Percentiles rank a stretch among this genome's conserved stretches.
phyloP scores from a whole-genome alignment of 305 asterid species.

The Fraxinus ornus region DNA sequence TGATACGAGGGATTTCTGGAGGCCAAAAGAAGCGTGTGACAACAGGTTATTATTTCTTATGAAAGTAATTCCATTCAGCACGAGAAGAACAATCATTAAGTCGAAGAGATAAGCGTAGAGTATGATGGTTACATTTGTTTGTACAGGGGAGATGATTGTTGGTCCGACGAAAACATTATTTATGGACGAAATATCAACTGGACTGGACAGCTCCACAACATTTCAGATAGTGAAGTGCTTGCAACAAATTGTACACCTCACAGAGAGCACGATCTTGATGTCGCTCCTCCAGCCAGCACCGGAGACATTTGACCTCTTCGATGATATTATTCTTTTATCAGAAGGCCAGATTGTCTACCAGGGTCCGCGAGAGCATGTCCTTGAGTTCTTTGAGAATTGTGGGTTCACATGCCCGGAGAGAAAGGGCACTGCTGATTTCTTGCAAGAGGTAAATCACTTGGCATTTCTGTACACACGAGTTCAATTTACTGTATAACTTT shows the following conservation, averaged over 20 bases:
- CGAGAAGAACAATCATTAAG: background rate
- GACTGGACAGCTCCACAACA: slow-evolving; percentile 75
- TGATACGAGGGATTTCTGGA: slow-evolving; percentile 94
- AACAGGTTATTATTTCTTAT: slow-evolving; percentile 47
- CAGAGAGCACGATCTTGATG: slow-evolving; percentile 66
- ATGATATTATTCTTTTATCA: slow-evolving; percentile 55
- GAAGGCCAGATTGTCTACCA: slow-evolving; percentile 65
- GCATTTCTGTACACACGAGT: background rate
- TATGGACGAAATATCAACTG: slow-evolving; percentile 76
- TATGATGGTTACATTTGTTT: background rate
- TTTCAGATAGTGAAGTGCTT: slow-evolving; percentile 64
- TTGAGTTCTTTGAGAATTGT: slow-evolving; percentile 58
- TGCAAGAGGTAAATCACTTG: slow-evolving; percentile 54
- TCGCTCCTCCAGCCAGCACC: slow-evolving; percentile 81
- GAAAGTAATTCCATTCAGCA: background rate
- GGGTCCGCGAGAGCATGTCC: slow-evolving; percentile 55
- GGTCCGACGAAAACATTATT: slow-evolving; percentile 62
- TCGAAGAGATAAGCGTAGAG: background rate
- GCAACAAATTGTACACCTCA: slow-evolving; percentile 63
- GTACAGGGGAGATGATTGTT: slow-evolving; percentile 68
- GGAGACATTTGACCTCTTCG: slow-evolving; percentile 69
- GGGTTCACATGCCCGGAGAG: slow-evolving; percentile 73
- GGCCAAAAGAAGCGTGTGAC: slow-evolving; percentile 94
- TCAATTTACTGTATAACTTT: background rate
- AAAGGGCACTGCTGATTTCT: slow-evolving; percentile 71